These are phyloP conservation scores for Apophysomyces variabilis DNA, from an alignment of 371 early-diverging fungal genomes.

Conservation along the genomic window DNA sequence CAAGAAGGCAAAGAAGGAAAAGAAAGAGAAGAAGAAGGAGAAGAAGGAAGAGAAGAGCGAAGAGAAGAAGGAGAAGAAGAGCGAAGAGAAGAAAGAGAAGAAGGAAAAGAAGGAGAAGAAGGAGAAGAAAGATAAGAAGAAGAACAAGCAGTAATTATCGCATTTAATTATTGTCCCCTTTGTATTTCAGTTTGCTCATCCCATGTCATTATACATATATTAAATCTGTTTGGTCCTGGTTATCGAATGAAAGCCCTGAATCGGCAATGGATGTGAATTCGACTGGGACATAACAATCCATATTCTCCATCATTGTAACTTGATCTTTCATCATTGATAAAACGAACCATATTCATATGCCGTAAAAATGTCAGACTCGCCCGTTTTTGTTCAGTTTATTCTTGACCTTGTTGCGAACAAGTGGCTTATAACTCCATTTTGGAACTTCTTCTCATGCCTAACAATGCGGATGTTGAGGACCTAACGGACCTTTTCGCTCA, in stretches of 20 bases:
- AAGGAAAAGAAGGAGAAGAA: constrained; percentile 37
- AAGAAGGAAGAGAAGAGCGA: constrained; percentile 61
- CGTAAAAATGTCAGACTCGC: no score
- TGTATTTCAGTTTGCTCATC: no score
- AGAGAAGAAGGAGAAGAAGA: constrained; percentile 60
- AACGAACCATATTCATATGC: no score
- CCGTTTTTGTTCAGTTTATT: no score
- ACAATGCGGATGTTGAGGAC: background rate
- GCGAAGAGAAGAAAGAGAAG: constrained; percentile 61
- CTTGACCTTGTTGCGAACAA: no score
- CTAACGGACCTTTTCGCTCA: constrained; percentile 31
- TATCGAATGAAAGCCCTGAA: no score
- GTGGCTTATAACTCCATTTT: background rate
- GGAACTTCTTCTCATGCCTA: background rate
- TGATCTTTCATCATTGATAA: no score
- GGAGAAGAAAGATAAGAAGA: constrained; percentile 29
- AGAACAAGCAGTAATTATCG: constrained; percentile 33
- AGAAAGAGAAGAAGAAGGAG: constrained; percentile 57
- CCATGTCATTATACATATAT: no score
- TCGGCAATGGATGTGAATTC: no score
- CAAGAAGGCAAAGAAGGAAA: constrained; percentile 53
- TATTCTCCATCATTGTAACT: no score
- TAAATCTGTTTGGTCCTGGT: no score
- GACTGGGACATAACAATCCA: no score
- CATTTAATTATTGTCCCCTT: background rate